Conservation (phyloP, 495 filamentous ascomycete species). For the Podospora pseudopauciseta region DNA sequence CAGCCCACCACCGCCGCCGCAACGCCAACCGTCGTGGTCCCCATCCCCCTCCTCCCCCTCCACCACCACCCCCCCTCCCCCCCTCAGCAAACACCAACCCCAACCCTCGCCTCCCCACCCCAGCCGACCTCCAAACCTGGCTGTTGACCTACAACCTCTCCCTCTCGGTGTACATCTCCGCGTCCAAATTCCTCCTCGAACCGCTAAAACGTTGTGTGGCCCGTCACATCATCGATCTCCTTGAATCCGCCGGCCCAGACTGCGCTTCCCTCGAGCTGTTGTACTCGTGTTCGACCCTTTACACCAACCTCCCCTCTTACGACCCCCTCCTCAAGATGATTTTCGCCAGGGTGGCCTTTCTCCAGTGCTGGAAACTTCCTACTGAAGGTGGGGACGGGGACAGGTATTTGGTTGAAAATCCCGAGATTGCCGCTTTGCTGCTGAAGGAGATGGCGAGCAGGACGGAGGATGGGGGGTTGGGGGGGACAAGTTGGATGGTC, state of each 20-base stretch:
- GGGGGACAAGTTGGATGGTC: constrained; percentile 3
- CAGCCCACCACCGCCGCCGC: constrained; percentile 17
- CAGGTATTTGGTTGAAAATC: constrained; percentile 36
- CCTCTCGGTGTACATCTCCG: constrained; percentile 46
- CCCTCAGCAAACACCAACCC: constrained; percentile 4
- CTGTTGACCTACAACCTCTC: constrained; percentile 43
- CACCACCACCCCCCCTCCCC: constrained; percentile 5
- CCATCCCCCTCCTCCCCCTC: constrained; percentile 7
- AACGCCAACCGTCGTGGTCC: constrained; percentile 7
- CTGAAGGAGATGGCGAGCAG: constrained; percentile 42
- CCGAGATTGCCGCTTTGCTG: constrained; percentile 39
- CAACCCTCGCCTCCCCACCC: constrained; percentile 33
- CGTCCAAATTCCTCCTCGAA: constrained; percentile 43
- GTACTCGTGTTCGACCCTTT: constrained; percentile 37
- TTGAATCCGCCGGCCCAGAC: constrained; percentile 44
- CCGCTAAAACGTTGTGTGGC: constrained; percentile 42
- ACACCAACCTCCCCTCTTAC: constrained; percentile 37
- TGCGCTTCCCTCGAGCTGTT: constrained; percentile 39
- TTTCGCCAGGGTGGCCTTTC: constrained; percentile 44
- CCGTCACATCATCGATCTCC: constrained; percentile 40
- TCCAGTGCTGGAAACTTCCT: constrained; percentile 38
- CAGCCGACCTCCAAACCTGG: constrained; percentile 45
- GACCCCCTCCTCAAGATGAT: constrained; percentile 43
- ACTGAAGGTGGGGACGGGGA: constrained; percentile 12
- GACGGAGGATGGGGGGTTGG: constrained; percentile 36